Percentiles rank a stretch among this genome's conserved stretches.
Conservation (phyloP, 768 basidiomycete species). For the Infundibulicybe gibba region DNA sequence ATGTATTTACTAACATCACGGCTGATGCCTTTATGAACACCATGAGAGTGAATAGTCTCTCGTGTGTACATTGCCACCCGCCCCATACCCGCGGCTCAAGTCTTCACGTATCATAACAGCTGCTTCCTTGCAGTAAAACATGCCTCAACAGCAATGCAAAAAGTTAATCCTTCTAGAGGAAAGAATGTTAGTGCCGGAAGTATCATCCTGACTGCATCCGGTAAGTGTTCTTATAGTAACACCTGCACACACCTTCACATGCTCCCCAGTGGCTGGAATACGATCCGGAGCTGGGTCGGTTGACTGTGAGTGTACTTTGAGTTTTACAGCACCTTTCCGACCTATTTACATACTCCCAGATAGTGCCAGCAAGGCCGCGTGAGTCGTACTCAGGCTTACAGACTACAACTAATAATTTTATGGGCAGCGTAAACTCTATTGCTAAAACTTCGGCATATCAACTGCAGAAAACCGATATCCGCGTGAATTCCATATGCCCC, state of each 20-base stretch:
- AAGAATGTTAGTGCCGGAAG: slow-evolving; percentile 74
- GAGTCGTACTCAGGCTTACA: no score
- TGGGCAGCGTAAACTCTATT: slow-evolving; percentile 75
- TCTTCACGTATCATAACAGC: no score
- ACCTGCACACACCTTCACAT: no score
- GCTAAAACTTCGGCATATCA: slow-evolving; percentile 82
- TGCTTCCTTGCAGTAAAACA: slow-evolving; percentile 89
- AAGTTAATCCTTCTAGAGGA: slow-evolving; percentile 59
- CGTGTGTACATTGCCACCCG: no score
- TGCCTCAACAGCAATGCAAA: slow-evolving; percentile 79
- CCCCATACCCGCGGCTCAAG: slow-evolving; percentile 1
- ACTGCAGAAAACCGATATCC: slow-evolving; percentile 76
- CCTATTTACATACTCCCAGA: no score
- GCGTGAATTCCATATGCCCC: slow-evolving; percentile 88
- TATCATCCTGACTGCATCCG: slow-evolving; percentile 84
- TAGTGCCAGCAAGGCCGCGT: no score
- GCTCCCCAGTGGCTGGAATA: slow-evolving; percentile 68
- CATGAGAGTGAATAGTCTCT: no score
- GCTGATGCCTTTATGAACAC: no score
- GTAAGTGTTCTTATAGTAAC: no score
- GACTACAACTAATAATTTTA: no score
- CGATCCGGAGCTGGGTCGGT: slow-evolving; percentile 78
- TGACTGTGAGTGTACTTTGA: slow-evolving; percentile 68
- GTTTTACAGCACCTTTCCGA: no score
- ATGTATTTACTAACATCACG: no score